Evolutionary conservation across 768 basidiomycete species (phyloP).

Genomic region (Fomitopsis serialis): DNA sequence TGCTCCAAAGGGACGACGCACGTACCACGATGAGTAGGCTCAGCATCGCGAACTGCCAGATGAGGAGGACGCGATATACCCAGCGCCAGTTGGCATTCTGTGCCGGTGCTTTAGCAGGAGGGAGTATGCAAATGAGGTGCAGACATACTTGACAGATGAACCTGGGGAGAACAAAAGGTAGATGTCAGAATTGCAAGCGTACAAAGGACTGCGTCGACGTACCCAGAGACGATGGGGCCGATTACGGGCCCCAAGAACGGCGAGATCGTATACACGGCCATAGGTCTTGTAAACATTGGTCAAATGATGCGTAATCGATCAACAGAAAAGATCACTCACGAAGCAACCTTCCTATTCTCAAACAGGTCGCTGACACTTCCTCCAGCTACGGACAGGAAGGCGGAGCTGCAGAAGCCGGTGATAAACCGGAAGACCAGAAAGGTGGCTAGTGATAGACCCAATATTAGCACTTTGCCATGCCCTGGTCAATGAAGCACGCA

Average conservation of each 20-base stretch:
- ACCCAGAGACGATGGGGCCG: constrained; percentile 58
- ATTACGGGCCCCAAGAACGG: constrained; percentile 56
- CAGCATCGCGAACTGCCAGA: constrained; percentile 57
- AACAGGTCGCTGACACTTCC: constrained; percentile 61
- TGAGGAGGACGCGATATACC: constrained; percentile 68
- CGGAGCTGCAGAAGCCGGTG: constrained; percentile 47
- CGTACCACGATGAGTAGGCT: not conserved
- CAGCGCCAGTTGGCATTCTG: constrained; percentile 65
- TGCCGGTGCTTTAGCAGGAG: not conserved
- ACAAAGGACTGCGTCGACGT: constrained; percentile 13
- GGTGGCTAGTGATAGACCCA: constrained; percentile 32
- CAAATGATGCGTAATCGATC: not conserved
- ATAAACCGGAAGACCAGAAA: constrained; percentile 59
- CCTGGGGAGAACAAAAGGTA: constrained; percentile 23
- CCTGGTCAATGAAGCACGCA: constrained; percentile 23
- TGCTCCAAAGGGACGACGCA: not conserved
- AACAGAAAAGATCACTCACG: constrained; percentile 32
- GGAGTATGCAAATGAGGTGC: not conserved
- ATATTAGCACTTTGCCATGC: too few species aligned
- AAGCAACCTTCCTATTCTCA: constrained; percentile 48
- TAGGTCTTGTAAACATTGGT: constrained; percentile 33
- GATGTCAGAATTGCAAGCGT: not conserved
- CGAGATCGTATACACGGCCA: constrained; percentile 48
- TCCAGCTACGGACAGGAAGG: constrained; percentile 59
- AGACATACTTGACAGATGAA: constrained; percentile 51